phyloP scores from a whole-genome alignment of 768 basidiomycete genomes.

The Lactarius hengduanensis region DNA sequence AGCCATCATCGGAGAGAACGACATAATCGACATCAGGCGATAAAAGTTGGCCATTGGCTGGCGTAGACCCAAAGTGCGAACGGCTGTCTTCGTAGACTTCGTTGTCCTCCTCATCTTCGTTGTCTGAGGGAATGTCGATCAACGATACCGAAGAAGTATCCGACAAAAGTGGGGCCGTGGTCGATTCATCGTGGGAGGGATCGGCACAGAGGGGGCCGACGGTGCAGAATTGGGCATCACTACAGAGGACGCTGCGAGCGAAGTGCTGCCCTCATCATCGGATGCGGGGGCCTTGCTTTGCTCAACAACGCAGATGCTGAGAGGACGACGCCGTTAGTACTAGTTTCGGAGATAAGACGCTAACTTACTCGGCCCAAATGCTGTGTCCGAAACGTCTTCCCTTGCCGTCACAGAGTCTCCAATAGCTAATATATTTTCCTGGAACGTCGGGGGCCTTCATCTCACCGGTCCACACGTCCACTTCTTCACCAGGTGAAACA shows the following conservation, averaged over 20 bases:
- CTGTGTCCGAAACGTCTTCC: conserved; percentile 66
- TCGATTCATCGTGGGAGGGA: conserved; percentile 27
- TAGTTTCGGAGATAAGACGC: background rate
- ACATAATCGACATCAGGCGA: conserved; percentile 57
- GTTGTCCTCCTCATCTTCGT: conserved; percentile 52
- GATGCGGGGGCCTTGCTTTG: conserved; percentile 34
- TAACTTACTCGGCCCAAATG: conserved; percentile 75
- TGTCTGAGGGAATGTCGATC: conserved; percentile 54
- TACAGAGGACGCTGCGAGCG: conserved; percentile 65
- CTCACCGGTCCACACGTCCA: conserved; percentile 70
- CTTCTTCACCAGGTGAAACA: conserved; percentile 54
- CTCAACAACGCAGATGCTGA: conserved; percentile 68
- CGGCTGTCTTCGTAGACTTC: conserved; percentile 61
- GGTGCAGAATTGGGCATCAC: conserved; percentile 55
- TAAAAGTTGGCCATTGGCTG: conserved; percentile 11
- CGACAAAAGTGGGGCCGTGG: conserved; percentile 32
- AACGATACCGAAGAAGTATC: conserved; percentile 53
- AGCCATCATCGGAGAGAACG: conserved; percentile 69
- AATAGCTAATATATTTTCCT: conserved; percentile 75
- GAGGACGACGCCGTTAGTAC: conserved; percentile 2
- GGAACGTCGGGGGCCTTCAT: conserved; percentile 78
- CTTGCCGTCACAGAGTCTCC: conserved; percentile 61
- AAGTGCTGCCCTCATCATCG: conserved; percentile 41
- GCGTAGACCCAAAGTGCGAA: conserved; percentile 38
- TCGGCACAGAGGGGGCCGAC: conserved; percentile 11